Conservation (phyloP, 495 filamentous ascomycete species). For the Podospora sp. region DNA sequence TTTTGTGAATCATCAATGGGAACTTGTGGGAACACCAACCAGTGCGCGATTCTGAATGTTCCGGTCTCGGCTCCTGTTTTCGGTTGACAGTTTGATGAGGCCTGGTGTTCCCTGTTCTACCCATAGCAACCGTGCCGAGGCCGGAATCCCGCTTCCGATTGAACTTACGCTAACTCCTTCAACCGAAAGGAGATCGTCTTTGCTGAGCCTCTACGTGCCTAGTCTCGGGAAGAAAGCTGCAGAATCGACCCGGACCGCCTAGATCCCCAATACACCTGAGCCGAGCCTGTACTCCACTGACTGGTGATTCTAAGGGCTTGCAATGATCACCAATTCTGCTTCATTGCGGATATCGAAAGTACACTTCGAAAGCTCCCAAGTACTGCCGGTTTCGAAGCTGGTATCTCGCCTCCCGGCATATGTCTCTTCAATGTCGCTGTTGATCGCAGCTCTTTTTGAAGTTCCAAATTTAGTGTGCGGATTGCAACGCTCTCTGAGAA, state of each 20-base stretch:
- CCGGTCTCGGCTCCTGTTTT: background rate
- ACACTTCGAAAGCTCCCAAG: background rate
- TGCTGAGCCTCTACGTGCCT: background rate
- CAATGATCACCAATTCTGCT: background rate
- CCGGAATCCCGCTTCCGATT: background rate
- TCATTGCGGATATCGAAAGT: background rate
- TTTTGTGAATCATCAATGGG: background rate
- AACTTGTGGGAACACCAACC: background rate
- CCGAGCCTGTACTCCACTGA: background rate
- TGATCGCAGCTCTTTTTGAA: background rate
- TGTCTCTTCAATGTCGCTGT: background rate
- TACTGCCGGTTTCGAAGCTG: background rate
- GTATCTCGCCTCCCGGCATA: background rate
- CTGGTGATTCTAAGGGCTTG: background rate
- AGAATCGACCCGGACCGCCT: background rate
- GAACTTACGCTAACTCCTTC: background rate
- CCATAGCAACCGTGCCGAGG: background rate
- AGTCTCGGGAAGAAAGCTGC: background rate
- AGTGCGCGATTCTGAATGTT: background rate
- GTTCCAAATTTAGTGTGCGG: background rate
- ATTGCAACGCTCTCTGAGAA: background rate
- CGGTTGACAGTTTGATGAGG: background rate
- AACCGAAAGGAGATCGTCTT: background rate
- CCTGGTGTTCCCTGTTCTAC: background rate
- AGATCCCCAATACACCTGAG: background rate